Base-by-base conservation (phyloP, 1,139 yeast species). In the Zygosaccharomyces sapae region DNA sequence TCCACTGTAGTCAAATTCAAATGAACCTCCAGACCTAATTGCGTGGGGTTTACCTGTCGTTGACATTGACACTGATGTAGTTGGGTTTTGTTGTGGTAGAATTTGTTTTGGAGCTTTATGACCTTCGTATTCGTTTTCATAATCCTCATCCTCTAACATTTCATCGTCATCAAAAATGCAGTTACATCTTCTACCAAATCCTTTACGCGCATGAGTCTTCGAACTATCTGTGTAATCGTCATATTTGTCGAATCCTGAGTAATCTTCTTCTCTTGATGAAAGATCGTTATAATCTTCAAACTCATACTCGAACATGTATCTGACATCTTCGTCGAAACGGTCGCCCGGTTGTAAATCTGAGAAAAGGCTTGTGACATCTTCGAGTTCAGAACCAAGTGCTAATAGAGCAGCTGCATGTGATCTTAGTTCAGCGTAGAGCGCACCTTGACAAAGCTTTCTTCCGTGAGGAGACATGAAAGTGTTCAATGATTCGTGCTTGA, bases 301-400 rank as follows among this genome's bases (percentile, higher is more conserved):
- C 54, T 81, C 87, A 56, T 74, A 73, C 46, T 82, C 88, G 62
- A 83, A 83, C 67, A 85, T 80, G 58, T 84, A 85, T 48, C 76
- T 70, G 19, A 84, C 76, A 63, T 85, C 92, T 54, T 83, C 89
- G 59, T 85, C 94, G 54, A 78, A 81, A 45, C 79, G 69, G 62
- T 85, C 92, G 48, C 79, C 81, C 35, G 81, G 79, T 49, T 79
- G 84, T 48, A 81, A 64, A 57, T 79, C 81, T 16, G 75, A 70
- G 48, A 81, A 61, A 9, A 81, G 66, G 45, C 78, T 81, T 0
- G 80, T 77, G 8, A 80, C 71, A 49, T 77, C 81, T 9, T 69
- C 68, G 31, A 72, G 50, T 20, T 70, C 73, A 3, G 67, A 57
- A 0, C 78, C 79, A n/a, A 72, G 53, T 0, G 76, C 74, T 10